These are phyloP conservation scores for Thozetella sp. DNA, from an alignment of 495 filamentous ascomycete species.

Conservation along the genomic window DNA sequence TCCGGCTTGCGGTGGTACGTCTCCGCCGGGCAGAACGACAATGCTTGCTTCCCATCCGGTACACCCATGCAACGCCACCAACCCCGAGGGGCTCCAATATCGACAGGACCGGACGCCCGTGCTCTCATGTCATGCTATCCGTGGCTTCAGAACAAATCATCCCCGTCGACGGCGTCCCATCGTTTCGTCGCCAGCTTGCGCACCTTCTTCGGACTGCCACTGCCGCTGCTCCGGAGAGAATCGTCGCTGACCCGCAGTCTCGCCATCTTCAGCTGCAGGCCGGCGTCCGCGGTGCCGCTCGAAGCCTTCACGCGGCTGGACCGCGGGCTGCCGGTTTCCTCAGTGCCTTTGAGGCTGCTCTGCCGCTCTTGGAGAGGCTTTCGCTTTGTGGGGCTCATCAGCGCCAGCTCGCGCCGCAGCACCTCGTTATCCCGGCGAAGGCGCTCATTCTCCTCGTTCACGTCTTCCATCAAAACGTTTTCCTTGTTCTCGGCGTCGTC, in stretches of 20 bases:
- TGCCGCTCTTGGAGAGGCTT: slow-evolving; percentile 44
- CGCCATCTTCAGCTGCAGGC: slow-evolving; percentile 18
- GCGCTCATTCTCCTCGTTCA: slow-evolving; percentile 64
- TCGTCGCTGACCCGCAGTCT: slow-evolving; percentile 22
- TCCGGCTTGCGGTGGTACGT: background rate
- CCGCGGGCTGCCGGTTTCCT: slow-evolving; percentile 15
- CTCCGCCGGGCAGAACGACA: background rate
- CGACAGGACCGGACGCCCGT: background rate
- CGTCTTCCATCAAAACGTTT: slow-evolving; percentile 52
- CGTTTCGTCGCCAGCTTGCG: slow-evolving; percentile 35
- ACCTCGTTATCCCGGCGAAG: slow-evolving; percentile 53
- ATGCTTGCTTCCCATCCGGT: slow-evolving; percentile 1
- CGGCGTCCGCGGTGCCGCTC: slow-evolving; percentile 10
- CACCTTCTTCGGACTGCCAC: slow-evolving; percentile 36
- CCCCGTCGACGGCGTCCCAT: slow-evolving; percentile 30
- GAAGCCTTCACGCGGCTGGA: background rate
- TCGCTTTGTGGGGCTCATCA: slow-evolving; percentile 41
- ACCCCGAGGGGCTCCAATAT: too few relatives aligned
- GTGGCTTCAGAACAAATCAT: slow-evolving; percentile 38
- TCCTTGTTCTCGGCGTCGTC: slow-evolving; percentile 50
- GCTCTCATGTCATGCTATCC: too few relatives aligned
- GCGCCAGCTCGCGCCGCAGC: slow-evolving; percentile 47
- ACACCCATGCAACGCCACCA: too few relatives aligned
- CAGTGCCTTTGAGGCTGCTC: slow-evolving; percentile 6
- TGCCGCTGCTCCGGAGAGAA: slow-evolving; percentile 7